These are phyloP conservation scores for Ziziphus jujuba DNA, from an alignment of 306 rosid species.

Conservation along the genomic window DNA sequence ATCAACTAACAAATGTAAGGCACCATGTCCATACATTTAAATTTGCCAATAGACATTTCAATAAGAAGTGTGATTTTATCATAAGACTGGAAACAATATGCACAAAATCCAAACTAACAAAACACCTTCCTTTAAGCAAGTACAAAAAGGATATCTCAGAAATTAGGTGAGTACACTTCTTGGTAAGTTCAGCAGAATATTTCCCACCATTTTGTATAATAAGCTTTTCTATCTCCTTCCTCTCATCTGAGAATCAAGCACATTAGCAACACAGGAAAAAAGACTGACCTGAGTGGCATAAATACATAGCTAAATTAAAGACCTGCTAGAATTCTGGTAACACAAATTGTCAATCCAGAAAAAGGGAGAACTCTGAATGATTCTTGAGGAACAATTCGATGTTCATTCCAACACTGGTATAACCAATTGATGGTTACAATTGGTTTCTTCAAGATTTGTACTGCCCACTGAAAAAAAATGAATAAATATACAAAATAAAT, in stretches of 20 bases:
- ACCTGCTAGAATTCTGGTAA: slow-evolving; percentile 87
- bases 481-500: too few relatives aligned
- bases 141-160: slow-evolving; percentile 77
- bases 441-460: slow-evolving; percentile 87
- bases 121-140: slow-evolving; percentile 21
- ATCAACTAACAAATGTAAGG: neutral
- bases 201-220: slow-evolving; percentile 80
- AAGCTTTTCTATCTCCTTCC: slow-evolving; percentile 72
- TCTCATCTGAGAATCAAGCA: slow-evolving; percentile 59
- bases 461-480: slow-evolving; percentile 76
- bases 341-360: slow-evolving; percentile 83
- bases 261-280: slow-evolving; percentile 33
- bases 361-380: slow-evolving; percentile 84
- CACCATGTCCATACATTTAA: slow-evolving; percentile 3
- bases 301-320: slow-evolving; percentile 33
- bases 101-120: slow-evolving; percentile 18
- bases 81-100: slow-evolving; percentile 8
- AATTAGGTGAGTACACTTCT: slow-evolving; percentile 89
- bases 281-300: slow-evolving; percentile 13
- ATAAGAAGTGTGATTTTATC: slow-evolving; percentile 3
- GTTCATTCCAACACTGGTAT: slow-evolving; percentile 88
- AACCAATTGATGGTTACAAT: slow-evolving; percentile 80
- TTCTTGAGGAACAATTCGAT: slow-evolving; percentile 89
- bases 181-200: slow-evolving; percentile 82
- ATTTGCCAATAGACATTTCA: neutral